Percentiles rank a stretch among this genome's conserved stretches.
phyloP scores from a whole-genome alignment of 441 rosid genomes.

The Croton setiger region DNA sequence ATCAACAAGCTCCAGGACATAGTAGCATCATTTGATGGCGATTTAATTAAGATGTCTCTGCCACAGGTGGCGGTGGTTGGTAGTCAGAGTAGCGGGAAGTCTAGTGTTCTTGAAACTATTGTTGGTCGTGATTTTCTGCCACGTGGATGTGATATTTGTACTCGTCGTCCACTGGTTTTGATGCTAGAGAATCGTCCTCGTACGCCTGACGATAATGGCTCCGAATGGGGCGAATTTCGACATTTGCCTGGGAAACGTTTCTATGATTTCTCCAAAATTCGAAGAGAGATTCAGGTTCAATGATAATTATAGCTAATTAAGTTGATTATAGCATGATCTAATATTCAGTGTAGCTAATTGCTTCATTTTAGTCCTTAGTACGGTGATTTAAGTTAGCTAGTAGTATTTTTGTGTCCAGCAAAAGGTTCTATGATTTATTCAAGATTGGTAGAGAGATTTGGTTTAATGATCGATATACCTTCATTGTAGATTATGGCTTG shows the following conservation, averaged over 20 bases:
- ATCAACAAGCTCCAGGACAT: slow-evolving; percentile 41
- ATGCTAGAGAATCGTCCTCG: slow-evolving; percentile 39
- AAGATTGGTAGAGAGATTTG: no score
- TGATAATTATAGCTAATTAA: no score
- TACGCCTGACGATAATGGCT: slow-evolving; percentile 27
- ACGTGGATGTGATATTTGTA: slow-evolving; percentile 63
- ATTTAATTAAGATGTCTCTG: slow-evolving; percentile 36
- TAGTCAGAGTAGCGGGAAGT: slow-evolving; percentile 81
- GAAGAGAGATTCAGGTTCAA: slow-evolving; percentile 50
- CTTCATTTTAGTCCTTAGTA: no score
- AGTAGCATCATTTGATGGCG: slow-evolving; percentile 29
- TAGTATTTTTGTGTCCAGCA: no score
- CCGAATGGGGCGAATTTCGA: slow-evolving; percentile 61
- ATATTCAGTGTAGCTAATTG: no score
- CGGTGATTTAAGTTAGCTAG: no score
- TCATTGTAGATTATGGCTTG: no score
- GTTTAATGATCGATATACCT: no score
- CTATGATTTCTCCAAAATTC: slow-evolving; percentile 49
- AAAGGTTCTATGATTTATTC: no score
- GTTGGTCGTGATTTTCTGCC: slow-evolving; percentile 74
- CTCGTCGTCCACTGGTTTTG: slow-evolving; percentile 62
- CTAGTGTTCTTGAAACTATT: slow-evolving; percentile 70
- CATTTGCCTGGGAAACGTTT: slow-evolving; percentile 50
- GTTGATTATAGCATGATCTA: no score
- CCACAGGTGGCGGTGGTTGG: slow-evolving; percentile 74